Evolutionary conservation across 495 filamentous ascomycete species (phyloP).

Genomic region (Xylaria sp.): DNA sequence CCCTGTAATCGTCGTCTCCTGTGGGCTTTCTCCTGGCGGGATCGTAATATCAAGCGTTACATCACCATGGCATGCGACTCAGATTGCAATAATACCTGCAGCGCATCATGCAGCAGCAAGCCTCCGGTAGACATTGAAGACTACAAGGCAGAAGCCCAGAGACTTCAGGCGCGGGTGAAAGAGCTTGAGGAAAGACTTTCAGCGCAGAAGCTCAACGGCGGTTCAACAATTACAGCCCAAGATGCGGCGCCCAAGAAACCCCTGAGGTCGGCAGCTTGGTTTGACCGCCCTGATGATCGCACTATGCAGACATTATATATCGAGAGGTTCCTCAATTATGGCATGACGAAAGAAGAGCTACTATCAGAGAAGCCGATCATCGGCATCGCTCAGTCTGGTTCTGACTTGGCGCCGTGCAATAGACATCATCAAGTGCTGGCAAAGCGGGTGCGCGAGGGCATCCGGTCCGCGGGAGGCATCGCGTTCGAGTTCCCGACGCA

Average conservation of each 20-base stretch:
- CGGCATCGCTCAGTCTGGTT: conserved; percentile 63
- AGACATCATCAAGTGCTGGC: conserved; percentile 59
- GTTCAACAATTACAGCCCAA: not conserved
- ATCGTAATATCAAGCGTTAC: not conserved
- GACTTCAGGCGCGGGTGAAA: conserved; percentile 19
- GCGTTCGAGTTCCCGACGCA: conserved; percentile 64
- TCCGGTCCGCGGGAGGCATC: conserved; percentile 60
- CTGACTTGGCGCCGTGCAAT: conserved; percentile 62
- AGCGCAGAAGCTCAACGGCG: conserved; percentile 2
- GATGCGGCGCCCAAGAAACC: conserved; percentile 12
- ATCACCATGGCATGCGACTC: conserved; percentile 24
- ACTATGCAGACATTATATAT: conserved; percentile 48
- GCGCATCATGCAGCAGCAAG: conserved; percentile 12
- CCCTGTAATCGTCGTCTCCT: not conserved
- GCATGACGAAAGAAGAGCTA: conserved; percentile 60
- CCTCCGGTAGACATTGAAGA: conserved; percentile 27
- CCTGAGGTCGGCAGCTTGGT: conserved; percentile 29
- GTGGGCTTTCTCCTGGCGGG: not conserved
- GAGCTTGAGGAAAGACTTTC: conserved; percentile 26
- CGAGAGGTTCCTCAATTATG: conserved; percentile 64
- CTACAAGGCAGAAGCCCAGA: conserved; percentile 23
- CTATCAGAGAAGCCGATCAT: conserved; percentile 64
- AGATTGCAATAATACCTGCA: conserved; percentile 22
- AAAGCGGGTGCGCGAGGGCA: conserved; percentile 62
- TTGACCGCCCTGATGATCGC: conserved; percentile 25